Evolutionary conservation across 2,329 filamentous ascomycete species (phyloP), one percentile per base, ranked within the genome.

Genomic region (Aphanocladium album): DNA sequence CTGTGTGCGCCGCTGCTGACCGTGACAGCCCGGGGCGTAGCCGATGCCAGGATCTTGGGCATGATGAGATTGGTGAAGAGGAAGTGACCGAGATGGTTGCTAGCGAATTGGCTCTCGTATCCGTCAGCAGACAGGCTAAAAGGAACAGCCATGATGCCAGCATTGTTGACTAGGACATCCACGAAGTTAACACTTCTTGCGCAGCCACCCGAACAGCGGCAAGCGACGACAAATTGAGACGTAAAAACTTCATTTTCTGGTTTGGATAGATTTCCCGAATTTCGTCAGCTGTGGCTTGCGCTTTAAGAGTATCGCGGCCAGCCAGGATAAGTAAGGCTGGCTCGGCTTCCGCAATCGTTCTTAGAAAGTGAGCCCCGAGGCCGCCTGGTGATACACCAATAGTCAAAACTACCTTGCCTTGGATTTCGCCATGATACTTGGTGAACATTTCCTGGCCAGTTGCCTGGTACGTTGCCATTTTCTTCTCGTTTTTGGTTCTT

Each of bases 81-180:
- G 54, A 77, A 77, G 3, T 70, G 75, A 0, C 73, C 74, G 3
- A 77, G 60, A 41, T 77, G 73, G 39, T 76, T 76, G 1, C 68
- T 72, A 6, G 65, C 72, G 27, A 77, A 70, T 17, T 71, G 70
- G 59, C 55, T 70, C 66, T 79, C 79, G 46, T 73, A 67, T 0
- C 77, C 77, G 50, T 80, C 77, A 0, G 63, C 63, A 0, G 73
- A 73, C 7, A 67, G 60, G 1, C 61, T 62, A 11, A 65, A 70
- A 1, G 67, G 64, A 2, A 71, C 58, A 2, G 69, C 75, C 77
- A 79, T 79, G 47, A 79, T 69, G 2, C 71, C 76, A 0, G 77
- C 76, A 59, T 76, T 77, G 60, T 79, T 79, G 17, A 79, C 71
- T 11, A 79, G 57, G 8, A 77, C 69, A 51, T 79, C 74, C 14